These are phyloP conservation scores for Knoxdaviesia capensis DNA, from an alignment of 2,329 filamentous ascomycete species.

Conservation along the genomic window DNA sequence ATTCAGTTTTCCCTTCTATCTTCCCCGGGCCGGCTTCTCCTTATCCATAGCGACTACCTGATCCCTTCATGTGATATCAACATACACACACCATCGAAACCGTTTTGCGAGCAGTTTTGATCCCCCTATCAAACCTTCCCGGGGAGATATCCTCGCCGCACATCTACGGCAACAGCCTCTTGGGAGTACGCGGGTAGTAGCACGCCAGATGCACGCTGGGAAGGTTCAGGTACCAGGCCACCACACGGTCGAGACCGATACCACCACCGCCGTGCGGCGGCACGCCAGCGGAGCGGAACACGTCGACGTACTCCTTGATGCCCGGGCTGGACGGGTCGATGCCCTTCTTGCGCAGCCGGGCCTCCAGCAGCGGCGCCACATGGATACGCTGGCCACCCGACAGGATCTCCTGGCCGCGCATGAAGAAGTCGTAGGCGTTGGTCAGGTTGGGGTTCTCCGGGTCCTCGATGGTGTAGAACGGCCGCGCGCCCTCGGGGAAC, in stretches of 20 bases:
- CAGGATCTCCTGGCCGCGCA: slow-evolving; percentile 81
- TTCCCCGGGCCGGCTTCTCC: no score
- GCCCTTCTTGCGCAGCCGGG: slow-evolving; percentile 58
- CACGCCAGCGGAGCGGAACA: slow-evolving; percentile 61
- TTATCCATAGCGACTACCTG: no score
- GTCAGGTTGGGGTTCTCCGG: slow-evolving; percentile 44
- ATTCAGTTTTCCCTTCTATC: no score
- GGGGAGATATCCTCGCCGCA: not conserved
- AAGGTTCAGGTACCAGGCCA: slow-evolving; percentile 42
- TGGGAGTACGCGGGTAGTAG: slow-evolving; percentile 39
- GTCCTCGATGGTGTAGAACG: slow-evolving; percentile 81
- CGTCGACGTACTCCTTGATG: slow-evolving; percentile 81
- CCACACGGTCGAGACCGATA: slow-evolving; percentile 75
- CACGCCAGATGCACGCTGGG: slow-evolving; percentile 37
- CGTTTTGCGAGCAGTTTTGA: not conserved
- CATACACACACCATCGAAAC: not conserved
- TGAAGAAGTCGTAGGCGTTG: slow-evolving; percentile 64
- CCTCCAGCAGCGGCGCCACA: slow-evolving; percentile 53
- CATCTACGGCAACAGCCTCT: slow-evolving; percentile 30
- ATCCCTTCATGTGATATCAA: no score
- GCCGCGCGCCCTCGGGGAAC: slow-evolving; percentile 73
- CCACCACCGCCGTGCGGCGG: slow-evolving; percentile 84
- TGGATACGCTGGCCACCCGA: slow-evolving; percentile 87
- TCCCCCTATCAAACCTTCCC: not conserved
- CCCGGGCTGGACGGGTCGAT: slow-evolving; percentile 53